Base-by-base conservation (phyloP, 805 yeast genomes). In the Wickerhamiella australiensis region DNA sequence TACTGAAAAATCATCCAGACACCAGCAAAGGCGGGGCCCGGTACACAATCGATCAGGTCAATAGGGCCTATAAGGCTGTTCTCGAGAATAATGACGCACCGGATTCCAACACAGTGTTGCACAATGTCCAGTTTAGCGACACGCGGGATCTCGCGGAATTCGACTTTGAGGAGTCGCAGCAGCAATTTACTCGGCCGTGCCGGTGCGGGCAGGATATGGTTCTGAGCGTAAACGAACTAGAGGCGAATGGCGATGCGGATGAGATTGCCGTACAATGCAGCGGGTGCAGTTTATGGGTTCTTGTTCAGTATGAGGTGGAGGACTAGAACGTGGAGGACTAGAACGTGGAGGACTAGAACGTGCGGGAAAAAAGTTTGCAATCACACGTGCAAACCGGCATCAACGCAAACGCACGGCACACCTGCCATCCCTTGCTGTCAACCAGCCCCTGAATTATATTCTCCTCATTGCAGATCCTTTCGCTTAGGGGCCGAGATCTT, bases 261-360 rank as follows among this genome's bases (percentile, higher is more conserved):
- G 82, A 81, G 54, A 72, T 88, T 1, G 70, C 85, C 20, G 77
- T 85, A 0, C 95, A 88, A 59, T 90, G 97, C 61, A 61, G 67
- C 11, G 79, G 83, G 27, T 90, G 97, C 63, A 84, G 94, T 61
- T 61, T 87, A 26, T 90, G 96, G 95, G 65, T 90, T 22, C 77
- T 78, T 46, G 87, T 90, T 1, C 73, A 71, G 54, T 85, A 80
- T 59, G 54, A 59, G 1, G 63, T 58, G 5, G 63, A 59, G 41
- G 54, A 53, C 29, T 27, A 27, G 25, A 20, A 26, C n/a, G n/a
- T n/a, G n/a, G n/a, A n/a, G n/a, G n/a, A n/a, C n/a, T n/a, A n/a
- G n/a, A n/a, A n/a, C n/a, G n/a, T n/a, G n/a, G n/a, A n/a, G n/a
- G n/a, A n/a, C n/a, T n/a, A n/a, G n/a, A n/a, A n/a, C n/a, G n/a